These are phyloP conservation scores for Kodamaea nitidulidarum DNA, from an alignment of 805 yeast species.

Conservation along the genomic window DNA sequence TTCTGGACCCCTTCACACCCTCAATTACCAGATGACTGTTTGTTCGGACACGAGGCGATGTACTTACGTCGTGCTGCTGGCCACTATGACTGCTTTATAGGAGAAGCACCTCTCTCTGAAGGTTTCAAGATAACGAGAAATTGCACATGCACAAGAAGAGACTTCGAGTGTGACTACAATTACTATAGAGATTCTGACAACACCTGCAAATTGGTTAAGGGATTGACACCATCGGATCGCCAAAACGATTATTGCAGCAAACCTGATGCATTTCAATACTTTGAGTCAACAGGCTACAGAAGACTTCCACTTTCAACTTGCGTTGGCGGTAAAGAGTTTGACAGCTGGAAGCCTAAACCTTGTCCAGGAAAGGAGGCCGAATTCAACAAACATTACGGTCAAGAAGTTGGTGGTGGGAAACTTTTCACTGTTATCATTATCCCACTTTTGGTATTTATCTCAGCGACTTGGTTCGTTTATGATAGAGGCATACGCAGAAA, in stretches of 20 bases:
- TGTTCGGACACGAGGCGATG: conserved; percentile 41
- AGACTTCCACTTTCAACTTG: conserved; percentile 83
- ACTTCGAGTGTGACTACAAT: conserved; percentile 92
- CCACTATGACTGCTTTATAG: conserved; percentile 64
- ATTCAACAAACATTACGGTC: conserved; percentile 49
- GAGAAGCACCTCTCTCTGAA: conserved; percentile 51
- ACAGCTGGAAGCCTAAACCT: conserved; percentile 57
- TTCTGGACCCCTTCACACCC: conserved; percentile 43
- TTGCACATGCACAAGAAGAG: conserved; percentile 82
- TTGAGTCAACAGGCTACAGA: conserved; percentile 90
- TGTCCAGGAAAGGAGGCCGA: conserved; percentile 86
- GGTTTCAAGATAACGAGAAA: conserved; percentile 57
- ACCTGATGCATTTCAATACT: conserved; percentile 60
- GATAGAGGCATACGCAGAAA: conserved; percentile 76
- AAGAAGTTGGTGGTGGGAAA: conserved; percentile 52
- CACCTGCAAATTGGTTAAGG: conserved; percentile 79
- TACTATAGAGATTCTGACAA: conserved; percentile 68
- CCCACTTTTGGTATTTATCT: conserved; percentile 52
- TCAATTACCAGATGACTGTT: conserved; percentile 31
- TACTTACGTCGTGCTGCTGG: conserved; percentile 42
- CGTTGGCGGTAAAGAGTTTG: conserved; percentile 71
- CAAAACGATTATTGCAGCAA: conserved; percentile 53
- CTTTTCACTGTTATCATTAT: conserved; percentile 51
- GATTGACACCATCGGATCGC: conserved; percentile 64
- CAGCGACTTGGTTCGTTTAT: conserved; percentile 66